A percentile compares a stretch with the other conserved stretches of the same genome.
phyloP scores from a whole-genome alignment of 106 monocot species.

The Gastrodia elata region DNA sequence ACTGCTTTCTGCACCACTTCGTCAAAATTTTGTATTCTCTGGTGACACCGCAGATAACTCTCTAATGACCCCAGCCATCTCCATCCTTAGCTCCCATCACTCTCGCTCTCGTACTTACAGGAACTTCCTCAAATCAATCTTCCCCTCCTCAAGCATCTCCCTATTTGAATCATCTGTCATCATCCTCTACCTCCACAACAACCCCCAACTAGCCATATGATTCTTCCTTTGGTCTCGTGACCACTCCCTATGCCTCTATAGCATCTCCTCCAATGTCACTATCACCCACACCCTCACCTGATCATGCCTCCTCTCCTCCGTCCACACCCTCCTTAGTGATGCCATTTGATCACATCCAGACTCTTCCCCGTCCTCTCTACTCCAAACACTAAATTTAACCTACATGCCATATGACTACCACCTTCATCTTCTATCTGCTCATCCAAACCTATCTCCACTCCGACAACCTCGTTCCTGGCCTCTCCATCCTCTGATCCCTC shows the following conservation, averaged over 20 bases:
- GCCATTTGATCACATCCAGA: constrained; percentile 18
- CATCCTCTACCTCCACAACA: constrained; percentile 33
- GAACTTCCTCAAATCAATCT: constrained; percentile 33
- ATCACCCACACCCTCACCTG: constrained; percentile 47
- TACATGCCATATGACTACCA: constrained; percentile 57
- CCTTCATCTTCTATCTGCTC: constrained; percentile 69
- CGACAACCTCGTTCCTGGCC: constrained; percentile 25
- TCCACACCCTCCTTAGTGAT: constrained; percentile 29
- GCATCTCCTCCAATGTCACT: constrained; percentile 16
- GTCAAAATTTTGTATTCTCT: no score
- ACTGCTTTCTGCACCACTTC: no score
- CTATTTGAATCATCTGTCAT: constrained; percentile 22
- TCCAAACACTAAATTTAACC: constrained; percentile 27
- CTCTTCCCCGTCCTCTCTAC: constrained; percentile 5
- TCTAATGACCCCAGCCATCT: constrained; percentile 24
- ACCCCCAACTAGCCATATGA: constrained; percentile 40
- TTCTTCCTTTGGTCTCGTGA: constrained; percentile 31
- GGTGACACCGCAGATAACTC: not conserved
- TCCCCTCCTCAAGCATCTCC: constrained; percentile 16
- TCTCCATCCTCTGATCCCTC: constrained; percentile 29
- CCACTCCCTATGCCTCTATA: constrained; percentile 8
- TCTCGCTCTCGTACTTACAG: constrained; percentile 29
- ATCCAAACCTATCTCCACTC: constrained; percentile 39
- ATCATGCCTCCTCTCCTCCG: constrained; percentile 22
- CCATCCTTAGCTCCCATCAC: constrained; percentile 36